Evolutionary conservation across 495 filamentous ascomycete species (phyloP), one percentile per base, ranked within the genome.

Genomic region (Entonaema liquescens): DNA sequence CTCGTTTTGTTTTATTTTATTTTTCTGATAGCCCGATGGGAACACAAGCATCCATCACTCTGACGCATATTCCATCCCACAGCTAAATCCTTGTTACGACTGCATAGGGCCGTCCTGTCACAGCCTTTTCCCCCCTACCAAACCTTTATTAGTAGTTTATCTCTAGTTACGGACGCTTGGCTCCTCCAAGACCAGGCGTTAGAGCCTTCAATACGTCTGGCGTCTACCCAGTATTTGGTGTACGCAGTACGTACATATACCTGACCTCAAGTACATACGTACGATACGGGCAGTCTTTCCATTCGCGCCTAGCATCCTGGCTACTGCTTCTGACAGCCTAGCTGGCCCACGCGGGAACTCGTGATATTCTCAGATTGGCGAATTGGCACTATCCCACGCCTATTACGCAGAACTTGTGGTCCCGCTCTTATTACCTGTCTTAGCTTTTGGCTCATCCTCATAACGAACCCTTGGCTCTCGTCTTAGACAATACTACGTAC

Each of bases 71-170:
- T 74, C 50, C 59, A 53, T 62, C 53, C 70, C 70, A 73, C 65
- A 68, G 62, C 60, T 47, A 50, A 68, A 73, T 73, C 70, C 70
- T 73, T 73, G 70, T 62, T 59, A 65, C 61, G 36, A 70, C 71
- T 70, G 71, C 71, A 74, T 70, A 70, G 62, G 66, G 66, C 67
- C 71, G 67, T 74, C 59, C 67, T 70, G 71, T 74, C 71, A 74
- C 66, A 67, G 62, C 59, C 44, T 63, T 66, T 54, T 47, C 26
- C 29, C 57, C 67, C 42, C 35, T 44, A 40, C 36, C 56, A 52
- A 47, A 73, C 49, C 33, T 33, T 38, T 50, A 62, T 54, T 66
- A 59, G 40, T 58, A 65, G 23, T 4, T 62, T 55, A 25, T 60
- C 17, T 62, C 44, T 68, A 72, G 70, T 66, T 56, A 59, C 57